Percentiles rank a stretch among this genome's conserved stretches.
Evolutionary conservation across 352 stramenopile genomes (phyloP).

Genomic region (Hyaloperonospora brassicae): DNA sequence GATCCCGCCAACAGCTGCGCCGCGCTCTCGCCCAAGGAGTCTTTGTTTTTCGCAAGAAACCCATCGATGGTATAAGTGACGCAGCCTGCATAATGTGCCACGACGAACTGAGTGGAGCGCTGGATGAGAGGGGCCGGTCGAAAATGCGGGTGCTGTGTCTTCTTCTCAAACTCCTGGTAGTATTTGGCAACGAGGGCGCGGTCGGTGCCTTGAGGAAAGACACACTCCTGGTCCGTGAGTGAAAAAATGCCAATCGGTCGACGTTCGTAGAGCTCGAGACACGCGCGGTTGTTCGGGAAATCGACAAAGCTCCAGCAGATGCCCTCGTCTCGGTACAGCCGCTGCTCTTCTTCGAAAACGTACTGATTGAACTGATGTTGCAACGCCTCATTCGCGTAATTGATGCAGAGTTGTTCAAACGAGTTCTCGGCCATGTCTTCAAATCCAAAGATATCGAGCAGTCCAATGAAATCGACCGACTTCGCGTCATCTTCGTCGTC

Average conservation of each 20-base stretch:
- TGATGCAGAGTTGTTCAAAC: conserved; percentile 89
- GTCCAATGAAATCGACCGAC: conserved; percentile 52
- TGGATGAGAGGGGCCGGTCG: conserved; percentile 35
- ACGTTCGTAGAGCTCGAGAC: conserved; percentile 75
- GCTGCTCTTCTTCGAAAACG: conserved; percentile 89
- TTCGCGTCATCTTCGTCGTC: conserved; percentile 13
- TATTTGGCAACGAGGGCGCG: conserved; percentile 67
- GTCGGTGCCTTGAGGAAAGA: conserved; percentile 71
- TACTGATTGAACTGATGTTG: conserved; percentile 87
- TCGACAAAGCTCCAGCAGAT: conserved; percentile 72
- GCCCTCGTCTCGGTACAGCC: conserved; percentile 62
- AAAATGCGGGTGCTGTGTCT: conserved; percentile 50
- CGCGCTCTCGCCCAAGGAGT: conserved; percentile 74
- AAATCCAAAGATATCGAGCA: conserved; percentile 87
- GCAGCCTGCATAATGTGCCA: conserved; percentile 78
- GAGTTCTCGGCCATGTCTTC: conserved; percentile 82
- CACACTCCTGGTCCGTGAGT: conserved; percentile 73
- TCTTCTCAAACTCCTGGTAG: conserved; percentile 66
- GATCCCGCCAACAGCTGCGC: conserved; percentile 46
- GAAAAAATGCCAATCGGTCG: conserved; percentile 75
- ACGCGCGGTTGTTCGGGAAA: conserved; percentile 73
- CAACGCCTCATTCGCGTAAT: conserved; percentile 84
- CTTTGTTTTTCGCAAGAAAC: conserved; percentile 89
- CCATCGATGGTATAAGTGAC: conserved; percentile 74
- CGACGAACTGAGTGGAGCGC: conserved; percentile 68